These are phyloP conservation scores for Clarireedia paspali DNA, from an alignment of 2,329 filamentous ascomycete genomes.

Conservation along the genomic window DNA sequence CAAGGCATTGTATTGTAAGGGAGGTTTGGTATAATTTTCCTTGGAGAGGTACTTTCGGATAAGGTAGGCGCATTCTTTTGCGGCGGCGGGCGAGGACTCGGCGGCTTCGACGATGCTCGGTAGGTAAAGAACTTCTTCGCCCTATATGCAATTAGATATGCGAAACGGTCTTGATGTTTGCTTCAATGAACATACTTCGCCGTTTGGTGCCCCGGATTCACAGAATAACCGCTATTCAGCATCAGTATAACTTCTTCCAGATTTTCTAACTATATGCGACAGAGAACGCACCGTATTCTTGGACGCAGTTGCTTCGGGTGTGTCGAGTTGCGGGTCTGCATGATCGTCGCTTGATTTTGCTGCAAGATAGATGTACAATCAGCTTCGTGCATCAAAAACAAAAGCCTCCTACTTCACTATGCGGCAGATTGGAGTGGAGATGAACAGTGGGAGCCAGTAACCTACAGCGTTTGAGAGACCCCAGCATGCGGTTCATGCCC, in stretches of 20 bases:
- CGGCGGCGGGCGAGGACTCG: constrained; percentile 83
- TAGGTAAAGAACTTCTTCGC: constrained; percentile 85
- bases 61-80: constrained; percentile 68
- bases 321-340: constrained; percentile 37
- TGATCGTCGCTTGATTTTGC: constrained; percentile 14
- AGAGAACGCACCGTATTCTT: constrained; percentile 54
- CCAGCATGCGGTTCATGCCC: constrained; percentile 29
- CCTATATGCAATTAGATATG: constrained; percentile 37
- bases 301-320: constrained; percentile 58
- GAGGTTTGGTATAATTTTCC: constrained; percentile 56
- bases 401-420: background rate
- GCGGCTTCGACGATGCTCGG: constrained; percentile 90
- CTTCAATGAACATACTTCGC: constrained; percentile 37
- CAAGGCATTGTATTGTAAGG: constrained; percentile 88
- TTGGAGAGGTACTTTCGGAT: constrained; percentile 78
- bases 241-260: constrained; percentile 13
- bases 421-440: background rate
- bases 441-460: constrained; percentile 11
- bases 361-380: background rate
- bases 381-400: background rate
- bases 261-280: constrained; percentile 1
- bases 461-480: constrained; percentile 25
- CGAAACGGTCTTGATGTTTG: background rate
- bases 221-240: constrained; percentile 64
- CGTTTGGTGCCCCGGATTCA: constrained; percentile 59